Evolutionary conservation across 371 early-diverging fungal species (phyloP).

Genomic region (Circinella minor): DNA sequence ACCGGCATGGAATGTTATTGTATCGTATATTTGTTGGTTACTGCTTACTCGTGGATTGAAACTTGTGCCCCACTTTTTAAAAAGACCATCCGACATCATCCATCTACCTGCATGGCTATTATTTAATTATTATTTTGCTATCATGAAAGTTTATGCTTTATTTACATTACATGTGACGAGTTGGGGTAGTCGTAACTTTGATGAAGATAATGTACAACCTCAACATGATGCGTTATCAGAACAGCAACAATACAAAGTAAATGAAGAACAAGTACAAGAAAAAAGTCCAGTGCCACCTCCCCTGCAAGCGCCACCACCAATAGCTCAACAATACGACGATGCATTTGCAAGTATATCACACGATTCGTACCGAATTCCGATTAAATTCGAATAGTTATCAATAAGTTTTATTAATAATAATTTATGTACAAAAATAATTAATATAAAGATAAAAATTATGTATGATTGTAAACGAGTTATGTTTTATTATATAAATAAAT

Average conservation of each 20-base stretch:
- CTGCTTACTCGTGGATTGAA: constrained; percentile 62
- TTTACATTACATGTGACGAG: constrained; percentile 65
- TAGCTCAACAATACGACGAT: too few relatives aligned
- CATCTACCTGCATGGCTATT: constrained; percentile 64
- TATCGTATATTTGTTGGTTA: constrained; percentile 61
- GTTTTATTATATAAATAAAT: too few relatives aligned
- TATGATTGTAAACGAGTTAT: too few relatives aligned
- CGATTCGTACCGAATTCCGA: background rate
- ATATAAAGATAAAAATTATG: too few relatives aligned
- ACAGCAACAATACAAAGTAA: too few relatives aligned
- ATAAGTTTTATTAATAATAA: background rate
- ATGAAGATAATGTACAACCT: background rate
- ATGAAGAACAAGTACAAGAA: too few relatives aligned
- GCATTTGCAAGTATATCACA: background rate
- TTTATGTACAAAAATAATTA: background rate
- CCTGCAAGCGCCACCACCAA: background rate
- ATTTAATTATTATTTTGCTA: constrained; percentile 65
- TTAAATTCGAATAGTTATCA: background rate
- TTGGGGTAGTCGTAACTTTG: constrained; percentile 58
- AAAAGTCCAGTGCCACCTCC: background rate
- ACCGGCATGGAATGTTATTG: constrained; percentile 54
- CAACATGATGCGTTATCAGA: too few relatives aligned
- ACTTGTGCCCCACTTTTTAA: constrained; percentile 60
- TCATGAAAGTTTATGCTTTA: constrained; percentile 64
- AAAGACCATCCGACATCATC: constrained; percentile 60